Evolutionary conservation across 1,284 basidiomycete species (phyloP), one percentile per base, ranked within the genome.

Genomic region (Phaffia rhodozyma): DNA sequence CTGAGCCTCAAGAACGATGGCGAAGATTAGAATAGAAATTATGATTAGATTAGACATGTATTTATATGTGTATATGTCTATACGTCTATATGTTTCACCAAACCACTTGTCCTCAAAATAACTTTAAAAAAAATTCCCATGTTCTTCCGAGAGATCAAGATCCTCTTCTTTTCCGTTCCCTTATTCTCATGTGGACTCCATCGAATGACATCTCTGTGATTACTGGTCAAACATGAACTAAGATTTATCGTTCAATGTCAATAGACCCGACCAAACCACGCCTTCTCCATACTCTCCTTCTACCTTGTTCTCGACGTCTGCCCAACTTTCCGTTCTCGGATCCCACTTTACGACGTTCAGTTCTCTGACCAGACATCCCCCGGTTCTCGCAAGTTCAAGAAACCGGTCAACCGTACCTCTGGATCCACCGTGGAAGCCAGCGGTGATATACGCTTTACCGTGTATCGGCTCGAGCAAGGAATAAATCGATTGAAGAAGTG

Each of bases 381-480:
- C n/a, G 3, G n/a, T 56, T 29, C 53, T 32, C 0, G 71, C 74
- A 27, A 66, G 62, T 0, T 3, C 43, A 25, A 69, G 55, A 67
- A 76, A 76, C 18, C 74, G 69, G 18, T 72, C 69, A 0, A 73
- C 66, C 5, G 74, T 73, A 11, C 73, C 72, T 38, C 71, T 69
- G 1, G 38, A 34, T 29, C 75, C 75, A 3, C 74, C 74, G 68
- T 77, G 75, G 29, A 75, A 57, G 2, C 75, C 75, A 0, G 73
- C 73, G 3, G 73, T 69, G 52, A 76, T 69, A 60, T 75, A 71
- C 1, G 71, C 74, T 1, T 68, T 56, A 3, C 72, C 73, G 6
- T 63, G 61, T 0, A 54, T 61, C 0, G 49, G 48, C 5, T 30
- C 61, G 16, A 76, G 69, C 1, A 77, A 70, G 0, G 64, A 29